Base-by-base conservation (phyloP, 805 yeast genomes). In the Lipomyces spencermartinsiae region DNA sequence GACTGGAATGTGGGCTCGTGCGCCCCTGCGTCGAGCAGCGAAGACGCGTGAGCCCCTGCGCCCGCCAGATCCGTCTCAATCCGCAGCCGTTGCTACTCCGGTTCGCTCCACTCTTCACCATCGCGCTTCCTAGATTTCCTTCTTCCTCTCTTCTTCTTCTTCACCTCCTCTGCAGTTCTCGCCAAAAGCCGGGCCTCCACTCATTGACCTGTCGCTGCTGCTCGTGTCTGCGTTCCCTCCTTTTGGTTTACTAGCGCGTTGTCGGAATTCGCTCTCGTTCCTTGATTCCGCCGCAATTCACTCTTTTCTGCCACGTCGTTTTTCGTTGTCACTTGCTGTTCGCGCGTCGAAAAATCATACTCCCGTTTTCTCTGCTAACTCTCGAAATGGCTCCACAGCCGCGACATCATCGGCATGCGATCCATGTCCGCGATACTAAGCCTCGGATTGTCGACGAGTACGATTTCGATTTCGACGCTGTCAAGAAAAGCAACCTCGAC, bases 381-480 rank as follows among this genome's bases (percentile, higher is more conserved):
- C 9, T 53, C 57, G 33, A 25, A 22, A 53, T 53, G 57, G n/a
- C 57, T 29, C 33, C 31, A 8, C 35, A n/a, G 10, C 58, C 31
- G 37, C 58, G 58, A 6, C 58, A 31, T 10, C 58, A 55, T 12
- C 34, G 58, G 6, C 58, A 55, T 4, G 37, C 35, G 9, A 9
- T 29, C 19, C 58, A 55, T 37, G 58, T 39, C 37, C 58, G 58
- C 66, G 34, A 33, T 63, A n/a, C 33, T 10, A n/a, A 22, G 57
- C 33, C 46, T 10, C 46, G 19, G 31, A 34, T 25, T 16, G 35
- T 49, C 53, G 31, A 58, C 46, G 61, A 39, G 35, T 19, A 25
- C 43, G 67, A 56, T 55, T 46, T 61, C 59, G 37, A 61, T 22
- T 37, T 58, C 53, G 34, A 31, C 31, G 51, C 39, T 29, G 49